Evolutionary conservation across 2,329 filamentous ascomycete genomes (phyloP).

Genomic region (Apiospora malaysiana): DNA sequence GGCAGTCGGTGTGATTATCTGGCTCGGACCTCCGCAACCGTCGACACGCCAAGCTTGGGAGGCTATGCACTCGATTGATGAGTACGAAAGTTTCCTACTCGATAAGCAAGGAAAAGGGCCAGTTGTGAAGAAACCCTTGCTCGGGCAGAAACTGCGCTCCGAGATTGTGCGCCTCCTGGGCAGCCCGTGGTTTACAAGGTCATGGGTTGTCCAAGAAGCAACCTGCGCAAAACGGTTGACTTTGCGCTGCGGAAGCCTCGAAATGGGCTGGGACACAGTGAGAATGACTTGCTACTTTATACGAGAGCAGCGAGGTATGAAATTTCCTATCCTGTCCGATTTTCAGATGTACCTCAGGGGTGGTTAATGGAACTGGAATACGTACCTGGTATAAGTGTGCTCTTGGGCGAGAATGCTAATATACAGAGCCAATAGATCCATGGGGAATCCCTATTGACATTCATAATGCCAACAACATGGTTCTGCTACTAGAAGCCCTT

Average conservation of each 20-base stretch:
- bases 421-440: background rate
- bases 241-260: background rate
- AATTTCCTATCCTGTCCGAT: background rate
- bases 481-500: background rate
- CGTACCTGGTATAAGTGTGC: too few relatives aligned
- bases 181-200: background rate
- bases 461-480: background rate
- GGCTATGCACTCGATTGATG: background rate
- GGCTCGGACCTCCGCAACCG: constrained; percentile 27
- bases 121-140: background rate
- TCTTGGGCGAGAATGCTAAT: background rate
- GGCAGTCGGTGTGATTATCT: constrained; percentile 30
- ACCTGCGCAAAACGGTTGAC: background rate
- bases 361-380: background rate
- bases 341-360: background rate
- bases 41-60: background rate
- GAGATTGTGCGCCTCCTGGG: background rate
- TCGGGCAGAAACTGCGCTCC: background rate
- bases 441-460: background rate
- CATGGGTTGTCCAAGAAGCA: background rate
- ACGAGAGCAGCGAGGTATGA: background rate
- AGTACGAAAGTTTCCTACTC: background rate
- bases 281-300: background rate
- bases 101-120: background rate
- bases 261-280: background rate